Evolutionary conservation across 2,329 filamentous ascomycete genomes (phyloP), one percentile per base, ranked within the genome.

Genomic region (Furcasterigmium sp.): DNA sequence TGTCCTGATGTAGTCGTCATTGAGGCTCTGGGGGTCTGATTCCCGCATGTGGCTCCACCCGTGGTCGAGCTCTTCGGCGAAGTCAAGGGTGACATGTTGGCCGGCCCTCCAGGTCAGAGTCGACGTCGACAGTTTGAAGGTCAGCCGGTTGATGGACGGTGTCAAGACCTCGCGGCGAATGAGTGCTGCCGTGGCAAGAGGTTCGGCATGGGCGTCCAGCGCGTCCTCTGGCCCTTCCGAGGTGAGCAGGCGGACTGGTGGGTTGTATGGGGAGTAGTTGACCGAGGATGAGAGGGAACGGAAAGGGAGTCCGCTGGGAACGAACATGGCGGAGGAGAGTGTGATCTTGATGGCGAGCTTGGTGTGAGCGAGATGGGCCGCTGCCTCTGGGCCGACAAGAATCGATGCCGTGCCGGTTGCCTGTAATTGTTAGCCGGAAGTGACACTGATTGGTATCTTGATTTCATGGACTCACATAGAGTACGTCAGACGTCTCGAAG

Each of bases 21-120:
- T 95, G 14, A 95, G 60, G 52, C 81, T 86, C 50, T 75, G 74
- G 5, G 89, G 89, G 51, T 94, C 87, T 45, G 85, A 80, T 49
- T 94, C 83, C 3, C 81, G 72, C 89, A 95, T 95, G 58, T 95
- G 90, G 39, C 75, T 78, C 61, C 89, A 95, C 1, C 89, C 89
- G 10, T 72, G 61, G 49, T 85, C 80, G 2, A 95, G 67, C 53
- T 91, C 82, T 0, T 70, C 60, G 11, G 73, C 69, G 54, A 94
- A 90, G 47, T 86, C 82, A 3, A 95, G 62, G 1, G 86, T 89
- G 15, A 87, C 76, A 62, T 93, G 87, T 56, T 94, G 87, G 0
- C 88, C 89, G 0, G 87, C 69, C 19, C 62, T 69, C 77, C 87
- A 90, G 2, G 39, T 8, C 15, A 35, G n/a, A 15, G 14, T 15